These are phyloP conservation scores for Vigna angularis DNA, from an alignment of 306 rosid species.

Conservation along the genomic window DNA sequence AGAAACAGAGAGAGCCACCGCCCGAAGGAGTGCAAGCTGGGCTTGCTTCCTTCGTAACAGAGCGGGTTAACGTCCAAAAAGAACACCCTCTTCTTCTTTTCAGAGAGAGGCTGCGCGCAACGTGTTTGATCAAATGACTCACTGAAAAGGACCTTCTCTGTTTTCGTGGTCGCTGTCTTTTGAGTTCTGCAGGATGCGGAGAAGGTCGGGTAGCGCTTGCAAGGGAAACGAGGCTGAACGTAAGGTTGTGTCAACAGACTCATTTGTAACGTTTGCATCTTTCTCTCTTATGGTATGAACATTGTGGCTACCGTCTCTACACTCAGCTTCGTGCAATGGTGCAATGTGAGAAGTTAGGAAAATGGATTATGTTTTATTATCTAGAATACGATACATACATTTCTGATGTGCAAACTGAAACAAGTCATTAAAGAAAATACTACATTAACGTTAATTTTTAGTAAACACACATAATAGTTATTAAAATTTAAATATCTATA, in stretches of 20 bases:
- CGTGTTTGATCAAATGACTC: conserved; percentile 42
- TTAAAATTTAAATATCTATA: too few species aligned
- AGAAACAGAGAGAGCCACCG: conserved; percentile 78
- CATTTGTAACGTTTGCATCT: conserved; percentile 40
- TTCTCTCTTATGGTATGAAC: neutral
- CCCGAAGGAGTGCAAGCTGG: conserved; percentile 71
- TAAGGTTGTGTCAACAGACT: conserved; percentile 41
- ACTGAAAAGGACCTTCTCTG: conserved; percentile 25
- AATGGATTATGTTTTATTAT: neutral
- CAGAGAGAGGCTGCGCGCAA: conserved; percentile 43
- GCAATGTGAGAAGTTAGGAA: too few species aligned
- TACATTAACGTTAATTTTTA: too few species aligned
- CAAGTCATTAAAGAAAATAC: too few species aligned
- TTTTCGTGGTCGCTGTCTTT: conserved; percentile 31
- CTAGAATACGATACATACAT: too few species aligned
- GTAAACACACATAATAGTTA: too few species aligned
- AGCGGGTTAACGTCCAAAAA: conserved; percentile 89
- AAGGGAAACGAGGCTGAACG: conserved; percentile 43
- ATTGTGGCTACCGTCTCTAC: neutral
- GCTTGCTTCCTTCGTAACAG: conserved; percentile 73
- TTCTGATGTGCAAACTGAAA: too few species aligned
- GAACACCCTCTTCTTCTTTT: conserved; percentile 68
- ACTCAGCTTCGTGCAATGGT: too few species aligned
- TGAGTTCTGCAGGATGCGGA: conserved; percentile 37
- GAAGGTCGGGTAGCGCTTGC: conserved; percentile 29